Conservation (phyloP, 345 rosid genomes). For the Hibiscus trionum region DNA sequence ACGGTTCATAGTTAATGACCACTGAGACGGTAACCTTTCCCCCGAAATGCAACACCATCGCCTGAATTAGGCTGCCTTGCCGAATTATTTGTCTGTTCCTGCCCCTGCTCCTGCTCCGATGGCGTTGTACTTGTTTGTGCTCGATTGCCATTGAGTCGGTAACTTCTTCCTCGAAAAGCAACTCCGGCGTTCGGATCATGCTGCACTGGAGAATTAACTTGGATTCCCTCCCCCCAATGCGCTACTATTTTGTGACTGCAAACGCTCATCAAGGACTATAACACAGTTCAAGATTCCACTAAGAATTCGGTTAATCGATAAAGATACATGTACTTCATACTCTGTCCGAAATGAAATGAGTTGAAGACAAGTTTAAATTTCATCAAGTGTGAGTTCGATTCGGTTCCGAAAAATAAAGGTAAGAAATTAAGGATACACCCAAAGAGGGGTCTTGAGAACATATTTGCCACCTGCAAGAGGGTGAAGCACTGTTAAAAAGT, state of each 20-base stretch:
- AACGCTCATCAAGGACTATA: background rate
- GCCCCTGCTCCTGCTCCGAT: background rate
- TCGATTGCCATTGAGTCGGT: conserved; percentile 21
- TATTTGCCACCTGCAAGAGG: conserved; percentile 54
- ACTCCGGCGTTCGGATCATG: background rate
- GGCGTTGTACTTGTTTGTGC: background rate
- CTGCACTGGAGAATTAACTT: conserved; percentile 8
- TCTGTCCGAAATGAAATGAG: too few species aligned
- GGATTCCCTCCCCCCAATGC: conserved; percentile 4
- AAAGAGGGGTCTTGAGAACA: conserved; percentile 49
- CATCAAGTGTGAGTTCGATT: background rate
- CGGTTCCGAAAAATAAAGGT: background rate
- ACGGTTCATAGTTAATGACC: background rate
- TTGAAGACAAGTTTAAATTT: background rate
- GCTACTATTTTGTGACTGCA: conserved; percentile 10
- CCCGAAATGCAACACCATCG: conserved; percentile 32
- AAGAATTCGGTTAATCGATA: background rate
- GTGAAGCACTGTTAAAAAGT: conserved; percentile 58
- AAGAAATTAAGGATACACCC: conserved; percentile 51
- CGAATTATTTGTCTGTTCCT: background rate
- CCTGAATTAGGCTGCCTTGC: conserved; percentile 12
- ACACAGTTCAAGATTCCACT: conserved; percentile 1
- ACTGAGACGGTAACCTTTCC: conserved; percentile 36
- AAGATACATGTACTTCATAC: background rate
- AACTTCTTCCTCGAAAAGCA: conserved; percentile 39